Evolutionary conservation across 1,284 basidiomycete species (phyloP), one percentile per base, ranked within the genome.

Genomic region (Ustilago trichophora): DNA sequence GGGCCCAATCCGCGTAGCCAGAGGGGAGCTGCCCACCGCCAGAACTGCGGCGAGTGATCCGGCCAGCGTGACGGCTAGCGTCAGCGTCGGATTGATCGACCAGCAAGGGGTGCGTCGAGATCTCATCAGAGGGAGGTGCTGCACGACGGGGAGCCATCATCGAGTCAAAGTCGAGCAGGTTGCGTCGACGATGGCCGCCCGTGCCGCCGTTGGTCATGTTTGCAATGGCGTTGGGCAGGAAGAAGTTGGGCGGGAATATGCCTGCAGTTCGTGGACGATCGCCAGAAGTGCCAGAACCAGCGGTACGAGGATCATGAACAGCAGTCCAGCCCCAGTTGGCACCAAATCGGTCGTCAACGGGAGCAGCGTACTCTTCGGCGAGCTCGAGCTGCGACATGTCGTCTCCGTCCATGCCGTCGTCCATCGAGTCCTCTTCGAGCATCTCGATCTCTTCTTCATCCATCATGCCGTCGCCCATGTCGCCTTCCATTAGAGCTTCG

Each of bases 41-140:
- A 6, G 43, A 32, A 12, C 32, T 44, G 35, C 44, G 26, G 32
- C 48, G 44, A 21, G 43, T 24, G 31, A 45, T 37, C 18, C 53
- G 56, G 2, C 56, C 55, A 2, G 65, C 58, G 12, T 57, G 65
- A 26, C 56, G 66, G 44, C 26, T 54, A 24, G 52, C 68, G 29
- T 63, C 62, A 3, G 47, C 51, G 13, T 60, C 57, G 12, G 67
- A 59, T 26, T 66, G 62, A 37, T 95, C 90, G 27, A 91, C 78
- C 11, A 96, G 86, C 10, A 96, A 84, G 3, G 93, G 93, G 79
- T 96, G 93, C 0, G 89, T 89, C 12, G 88, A 71, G 26, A 80
- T 64, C 33, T 67, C 67, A 26, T 71, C 54, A 8, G 45, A 48
- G 3, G 51, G 45, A n/a, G 52, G 35, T 4, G 51, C 46, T 33